Conservation (phyloP, 1,284 basidiomycete genomes). For the Mycosarcoma mackinlayi region DNA sequence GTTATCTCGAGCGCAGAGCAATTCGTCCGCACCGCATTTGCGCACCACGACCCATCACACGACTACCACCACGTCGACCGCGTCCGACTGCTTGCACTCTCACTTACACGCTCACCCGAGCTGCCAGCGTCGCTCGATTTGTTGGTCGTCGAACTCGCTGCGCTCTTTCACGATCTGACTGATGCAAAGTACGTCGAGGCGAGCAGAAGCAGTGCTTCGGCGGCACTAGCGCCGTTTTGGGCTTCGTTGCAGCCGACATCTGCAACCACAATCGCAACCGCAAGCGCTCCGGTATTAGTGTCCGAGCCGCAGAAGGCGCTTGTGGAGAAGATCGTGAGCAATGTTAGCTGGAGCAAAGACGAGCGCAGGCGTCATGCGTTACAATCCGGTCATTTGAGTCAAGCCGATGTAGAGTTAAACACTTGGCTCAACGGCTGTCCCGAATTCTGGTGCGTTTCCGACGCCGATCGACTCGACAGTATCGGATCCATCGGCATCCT, state of each 20-base stretch:
- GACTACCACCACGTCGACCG: constrained; percentile 89
- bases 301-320: constrained; percentile 12
- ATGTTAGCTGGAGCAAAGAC: constrained; percentile 88
- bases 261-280: no score
- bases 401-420: constrained; percentile 25
- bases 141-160: constrained; percentile 78
- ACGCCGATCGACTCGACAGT: constrained; percentile 89
- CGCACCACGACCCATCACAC: constrained; percentile 85
- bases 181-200: constrained; percentile 90
- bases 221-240: constrained; percentile 29
- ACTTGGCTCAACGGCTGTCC: constrained; percentile 80
- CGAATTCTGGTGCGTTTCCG: constrained; percentile 90
- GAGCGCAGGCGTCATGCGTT: constrained; percentile 68
- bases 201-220: no score
- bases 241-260: not conserved
- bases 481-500: constrained; percentile 90
- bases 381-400: not conserved
- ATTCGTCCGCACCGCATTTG: constrained; percentile 73
- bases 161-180: constrained; percentile 86
- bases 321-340: constrained; percentile 76
- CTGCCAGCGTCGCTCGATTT: constrained; percentile 71
- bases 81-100: constrained; percentile 80
- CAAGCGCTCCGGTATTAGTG: constrained; percentile 5
- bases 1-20: constrained; percentile 17
- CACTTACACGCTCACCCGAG: constrained; percentile 73